Evolutionary conservation across 2,329 filamentous ascomycete genomes (phyloP).

Genomic region (Xylaria sp.): DNA sequence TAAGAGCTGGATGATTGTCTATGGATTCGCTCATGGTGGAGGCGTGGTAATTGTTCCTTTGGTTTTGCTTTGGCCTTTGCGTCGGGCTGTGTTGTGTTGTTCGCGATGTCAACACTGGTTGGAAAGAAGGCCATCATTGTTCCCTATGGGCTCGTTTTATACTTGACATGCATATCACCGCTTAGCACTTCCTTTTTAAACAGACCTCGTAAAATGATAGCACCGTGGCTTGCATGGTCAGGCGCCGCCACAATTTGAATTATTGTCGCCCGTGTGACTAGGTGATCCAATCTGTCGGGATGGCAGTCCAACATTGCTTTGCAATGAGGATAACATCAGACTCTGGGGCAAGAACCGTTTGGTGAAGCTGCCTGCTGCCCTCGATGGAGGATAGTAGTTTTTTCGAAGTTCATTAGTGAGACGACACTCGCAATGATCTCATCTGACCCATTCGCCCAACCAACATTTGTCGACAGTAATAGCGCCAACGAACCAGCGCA

Average conservation of each 20-base stretch:
- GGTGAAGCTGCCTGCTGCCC: not conserved
- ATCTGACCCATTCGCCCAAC: not conserved
- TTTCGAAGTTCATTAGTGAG: not conserved
- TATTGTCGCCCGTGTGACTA: not conserved
- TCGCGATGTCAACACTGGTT: not conserved
- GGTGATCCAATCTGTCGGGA: not conserved
- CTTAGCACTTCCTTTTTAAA: not conserved
- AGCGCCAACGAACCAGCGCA: not conserved
- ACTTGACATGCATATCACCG: not conserved
- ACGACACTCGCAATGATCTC: not conserved
- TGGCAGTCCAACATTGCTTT: not conserved
- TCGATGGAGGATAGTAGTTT: not conserved
- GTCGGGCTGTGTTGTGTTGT: not conserved
- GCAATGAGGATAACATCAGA: not conserved
- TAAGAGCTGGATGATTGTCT: not conserved
- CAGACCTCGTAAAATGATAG: not conserved
- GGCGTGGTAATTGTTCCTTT: not conserved
- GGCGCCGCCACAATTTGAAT: not conserved
- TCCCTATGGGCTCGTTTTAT: not conserved
- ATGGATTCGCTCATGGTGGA: not conserved
- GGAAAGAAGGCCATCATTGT: not conserved
- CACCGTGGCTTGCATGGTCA: not conserved
- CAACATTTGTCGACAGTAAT: not conserved
- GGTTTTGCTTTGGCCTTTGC: not conserved
- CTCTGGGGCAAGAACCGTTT: not conserved